These are phyloP conservation scores for Malus fusca DNA, from an alignment of 306 rosid species.

Conservation along the genomic window DNA sequence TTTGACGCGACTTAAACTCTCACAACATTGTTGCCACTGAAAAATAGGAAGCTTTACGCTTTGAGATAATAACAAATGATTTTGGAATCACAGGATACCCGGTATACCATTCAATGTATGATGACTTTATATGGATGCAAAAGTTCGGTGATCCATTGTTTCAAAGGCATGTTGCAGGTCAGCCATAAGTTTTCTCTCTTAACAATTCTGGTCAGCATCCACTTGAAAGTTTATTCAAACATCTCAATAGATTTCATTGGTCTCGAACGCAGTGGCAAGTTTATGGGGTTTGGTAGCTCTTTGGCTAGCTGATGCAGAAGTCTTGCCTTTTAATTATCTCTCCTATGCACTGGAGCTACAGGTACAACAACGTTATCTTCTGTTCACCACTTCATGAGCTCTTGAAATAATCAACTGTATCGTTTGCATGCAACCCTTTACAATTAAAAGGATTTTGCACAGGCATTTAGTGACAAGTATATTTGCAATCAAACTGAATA, in stretches of 20 bases:
- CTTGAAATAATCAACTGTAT: too few relatives aligned
- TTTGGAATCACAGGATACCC: conserved; percentile 41
- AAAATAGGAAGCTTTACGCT: not conserved
- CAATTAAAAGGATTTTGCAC: not conserved
- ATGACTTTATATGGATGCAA: conserved; percentile 69
- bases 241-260: not conserved
- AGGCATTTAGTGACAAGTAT: conserved; percentile 1
- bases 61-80: not conserved
- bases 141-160: conserved; percentile 71
- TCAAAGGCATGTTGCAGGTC: conserved; percentile 77
- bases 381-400: too few relatives aligned
- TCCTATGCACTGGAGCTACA: not conserved
- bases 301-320: conserved; percentile 29
- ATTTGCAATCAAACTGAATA: not conserved
- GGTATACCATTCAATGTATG: conserved; percentile 66
- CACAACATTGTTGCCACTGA: not conserved
- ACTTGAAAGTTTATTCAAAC: not conserved
- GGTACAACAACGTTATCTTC: not conserved
- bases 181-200: not conserved
- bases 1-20: not conserved
- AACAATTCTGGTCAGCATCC: not conserved
- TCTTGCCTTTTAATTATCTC: conserved; percentile 9
- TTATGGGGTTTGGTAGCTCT: conserved; percentile 73
- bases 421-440: too few relatives aligned
- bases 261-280: conserved; percentile 45